A percentile compares a stretch with the other conserved stretches of the same genome.
Conservation (phyloP, 2,329 filamentous ascomycete species). For the Zymoseptoria pseudotritici region DNA sequence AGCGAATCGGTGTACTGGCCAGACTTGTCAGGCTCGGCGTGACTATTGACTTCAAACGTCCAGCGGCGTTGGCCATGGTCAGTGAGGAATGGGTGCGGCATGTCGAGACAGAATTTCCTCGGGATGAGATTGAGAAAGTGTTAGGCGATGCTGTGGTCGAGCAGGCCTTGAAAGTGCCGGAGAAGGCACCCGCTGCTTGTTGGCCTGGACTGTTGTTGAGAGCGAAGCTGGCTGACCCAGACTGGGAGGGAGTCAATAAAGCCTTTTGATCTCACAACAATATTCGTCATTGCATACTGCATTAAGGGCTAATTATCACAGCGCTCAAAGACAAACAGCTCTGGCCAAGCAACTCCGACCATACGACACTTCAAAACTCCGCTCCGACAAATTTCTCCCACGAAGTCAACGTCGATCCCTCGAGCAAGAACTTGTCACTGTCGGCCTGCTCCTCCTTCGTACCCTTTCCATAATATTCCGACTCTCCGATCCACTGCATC, state of each 20-base stretch:
- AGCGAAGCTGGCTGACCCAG: conserved; percentile 14
- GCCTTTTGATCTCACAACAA: conserved; percentile 14
- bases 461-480: conserved; percentile 24
- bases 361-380: background rate
- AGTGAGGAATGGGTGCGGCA: conserved; percentile 10
- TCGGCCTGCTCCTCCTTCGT: conserved; percentile 22
- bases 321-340: background rate
- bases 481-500: conserved; percentile 22
- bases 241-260: conserved; percentile 22
- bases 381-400: conserved; percentile 9
- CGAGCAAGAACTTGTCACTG: conserved; percentile 20
- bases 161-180: conserved; percentile 30
- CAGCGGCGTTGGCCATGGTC: conserved; percentile 10
- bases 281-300: background rate
- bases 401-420: conserved; percentile 14
- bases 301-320: background rate
- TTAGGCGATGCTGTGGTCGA: conserved; percentile 37
- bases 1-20: conserved; percentile 35
- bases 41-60: conserved; percentile 33
- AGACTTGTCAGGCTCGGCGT: conserved; percentile 33
- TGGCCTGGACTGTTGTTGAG: conserved; percentile 21
- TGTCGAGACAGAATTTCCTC: conserved; percentile 28
- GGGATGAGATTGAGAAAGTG: conserved; percentile 37
- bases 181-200: conserved; percentile 33
- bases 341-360: no score